These are phyloP conservation scores for Myxozyma sirexii DNA, from an alignment of 805 yeast species.

Conservation along the genomic window DNA sequence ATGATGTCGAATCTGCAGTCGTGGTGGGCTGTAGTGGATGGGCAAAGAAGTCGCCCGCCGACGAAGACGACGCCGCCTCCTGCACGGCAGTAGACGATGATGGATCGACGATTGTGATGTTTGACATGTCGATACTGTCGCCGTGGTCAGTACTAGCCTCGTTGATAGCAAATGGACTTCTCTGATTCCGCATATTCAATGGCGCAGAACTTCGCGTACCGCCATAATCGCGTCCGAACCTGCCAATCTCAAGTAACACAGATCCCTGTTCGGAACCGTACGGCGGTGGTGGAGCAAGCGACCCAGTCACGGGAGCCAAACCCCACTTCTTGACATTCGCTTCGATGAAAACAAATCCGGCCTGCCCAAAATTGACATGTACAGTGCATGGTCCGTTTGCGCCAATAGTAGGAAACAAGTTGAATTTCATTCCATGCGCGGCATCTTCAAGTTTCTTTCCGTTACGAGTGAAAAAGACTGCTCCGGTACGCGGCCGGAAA, in stretches of 20 bases:
- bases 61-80: conserved; percentile 1
- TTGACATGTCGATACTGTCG: conserved; percentile 14
- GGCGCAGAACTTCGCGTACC: conserved; percentile 12
- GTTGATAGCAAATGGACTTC: conserved; percentile 24
- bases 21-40: conserved; percentile 6
- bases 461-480: conserved; percentile 90
- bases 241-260: conserved; percentile 60
- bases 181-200: neutral
- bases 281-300: conserved; percentile 90
- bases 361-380: conserved; percentile 88
- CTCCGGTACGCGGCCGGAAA: conserved; percentile 76
- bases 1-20: neutral
- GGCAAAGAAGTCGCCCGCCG: conserved; percentile 6
- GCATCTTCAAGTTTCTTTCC: conserved; percentile 88
- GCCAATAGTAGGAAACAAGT: conserved; percentile 87
- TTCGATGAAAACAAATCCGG: conserved; percentile 87
- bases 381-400: conserved; percentile 77
- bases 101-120: conserved; percentile 4
- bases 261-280: conserved; percentile 80
- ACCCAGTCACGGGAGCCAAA: conserved; percentile 86
- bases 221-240: conserved; percentile 14
- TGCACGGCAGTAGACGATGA: conserved; percentile 11
- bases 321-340: conserved; percentile 96
- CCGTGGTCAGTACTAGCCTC: conserved; percentile 11
- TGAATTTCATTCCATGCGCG: conserved; percentile 68